Conservation (phyloP, 257 asterid species). For the Nicotiana sylvestris region DNA sequence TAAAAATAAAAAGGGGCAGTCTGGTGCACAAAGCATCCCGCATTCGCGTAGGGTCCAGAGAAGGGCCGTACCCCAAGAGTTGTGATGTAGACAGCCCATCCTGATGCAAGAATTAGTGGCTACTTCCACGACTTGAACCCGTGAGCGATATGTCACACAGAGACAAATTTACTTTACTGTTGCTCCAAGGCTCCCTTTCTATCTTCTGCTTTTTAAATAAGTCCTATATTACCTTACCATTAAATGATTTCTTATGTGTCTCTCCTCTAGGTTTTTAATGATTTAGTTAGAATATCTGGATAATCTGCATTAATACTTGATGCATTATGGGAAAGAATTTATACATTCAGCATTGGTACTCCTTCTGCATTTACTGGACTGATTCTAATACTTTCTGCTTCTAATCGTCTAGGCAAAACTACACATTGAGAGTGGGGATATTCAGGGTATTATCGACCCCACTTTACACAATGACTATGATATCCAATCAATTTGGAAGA, state of each 20-base stretch:
- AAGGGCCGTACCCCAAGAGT: no score
- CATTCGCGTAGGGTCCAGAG: no score
- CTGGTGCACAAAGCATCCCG: no score
- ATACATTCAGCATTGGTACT: not conserved
- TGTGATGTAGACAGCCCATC: no score
- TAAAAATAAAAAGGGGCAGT: no score
- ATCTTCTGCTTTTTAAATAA: not conserved
- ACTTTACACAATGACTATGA: constrained; percentile 55
- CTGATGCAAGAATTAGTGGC: no score
- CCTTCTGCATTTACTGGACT: not conserved
- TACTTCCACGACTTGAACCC: no score
- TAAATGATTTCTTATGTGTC: not conserved
- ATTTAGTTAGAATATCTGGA: not conserved
- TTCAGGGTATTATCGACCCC: constrained; percentile 94
- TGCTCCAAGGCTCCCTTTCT: no score
- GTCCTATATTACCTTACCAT: not conserved
- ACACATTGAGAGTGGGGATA: constrained; percentile 92
- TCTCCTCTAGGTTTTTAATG: not conserved
- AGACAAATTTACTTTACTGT: no score
- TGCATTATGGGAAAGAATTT: not conserved
- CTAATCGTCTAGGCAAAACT: constrained; percentile 59
- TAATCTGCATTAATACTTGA: not conserved
- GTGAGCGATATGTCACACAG: no score
- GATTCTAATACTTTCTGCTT: not conserved
- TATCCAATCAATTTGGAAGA: constrained; percentile 98